Base-by-base conservation (phyloP, 2,329 filamentous ascomycete species). In the Rhynchosporium agropyri region DNA sequence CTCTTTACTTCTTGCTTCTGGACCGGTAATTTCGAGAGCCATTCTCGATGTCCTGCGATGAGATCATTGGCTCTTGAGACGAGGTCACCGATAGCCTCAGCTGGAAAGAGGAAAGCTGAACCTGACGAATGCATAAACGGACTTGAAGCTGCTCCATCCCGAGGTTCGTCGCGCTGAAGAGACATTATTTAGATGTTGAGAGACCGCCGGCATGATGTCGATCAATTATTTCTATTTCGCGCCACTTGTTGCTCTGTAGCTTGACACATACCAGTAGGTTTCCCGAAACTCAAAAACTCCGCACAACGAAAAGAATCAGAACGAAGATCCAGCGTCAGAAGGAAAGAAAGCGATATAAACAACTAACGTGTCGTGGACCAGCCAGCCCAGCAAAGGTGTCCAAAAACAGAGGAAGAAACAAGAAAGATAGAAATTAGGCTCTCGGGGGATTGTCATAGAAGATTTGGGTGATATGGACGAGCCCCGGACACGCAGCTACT, bases 41-140 rank as follows among this genome's bases (percentile, higher is more conserved):
- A 69, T 31, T 66, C 43, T 63, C 63, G 65, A 55, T 67, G 67
- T 20, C 57, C 60, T 9, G 43, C 38, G 4, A 67, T 55, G 29
- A 64, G 60, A 13, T 63, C 45, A 31, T 68, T 68, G 20, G 63
- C 61, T 61, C 59, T 64, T 1, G 62, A 46, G 45, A 68, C 62
- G 7, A 68, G 31, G 49, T 65, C 65, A 10, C 60, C 65, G 9
- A 68, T 60, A 20, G 57, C 45, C 42, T 64, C 43, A 29, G 60
- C 60, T 29, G 63, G 60, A 3, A 57, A 38, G 2, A 65, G 53
- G 38, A 62, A 45, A 20, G 58, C 63, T 55, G 63, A 63, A 36
- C 60, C 65, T 7, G 46, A 42, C 26, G 60, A 54, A n/a, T 63
- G 61, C 20, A 58, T 20, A 26, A 50, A 29, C 36, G 43, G 45